phyloP scores from a whole-genome alignment of 495 filamentous ascomycete species.

The Penicillium salamii region DNA sequence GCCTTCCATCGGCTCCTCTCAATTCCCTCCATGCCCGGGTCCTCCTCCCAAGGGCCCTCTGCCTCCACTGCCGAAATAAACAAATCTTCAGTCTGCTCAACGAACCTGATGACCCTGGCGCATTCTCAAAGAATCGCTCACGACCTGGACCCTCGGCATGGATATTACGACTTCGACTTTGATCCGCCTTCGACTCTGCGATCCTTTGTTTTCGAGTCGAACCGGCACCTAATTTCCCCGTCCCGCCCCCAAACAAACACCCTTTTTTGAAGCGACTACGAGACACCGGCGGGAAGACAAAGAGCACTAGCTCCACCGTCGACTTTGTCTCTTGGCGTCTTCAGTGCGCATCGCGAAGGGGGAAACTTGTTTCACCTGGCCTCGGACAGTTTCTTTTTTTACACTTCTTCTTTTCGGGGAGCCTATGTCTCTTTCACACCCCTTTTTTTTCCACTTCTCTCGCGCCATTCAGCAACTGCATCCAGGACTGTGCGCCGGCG shows the following conservation, averaged over 20 bases:
- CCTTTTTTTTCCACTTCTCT: not conserved
- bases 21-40: constrained; percentile 79
- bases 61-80: constrained; percentile 75
- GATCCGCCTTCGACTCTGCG: constrained; percentile 24
- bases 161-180: constrained; percentile 32
- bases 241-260: not conserved
- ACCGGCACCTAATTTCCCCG: constrained; percentile 5
- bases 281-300: not conserved
- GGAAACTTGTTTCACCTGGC: constrained; percentile 1
- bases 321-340: constrained; percentile 1
- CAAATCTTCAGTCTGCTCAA: constrained; percentile 16
- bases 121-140: constrained; percentile 29
- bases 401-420: constrained; percentile 6
- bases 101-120: constrained; percentile 38
- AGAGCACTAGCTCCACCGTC: not conserved
- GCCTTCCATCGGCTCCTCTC: constrained; percentile 62
- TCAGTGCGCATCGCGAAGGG: not conserved
- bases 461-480: not conserved
- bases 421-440: too few species aligned
- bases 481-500: constrained; percentile 12
- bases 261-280: not conserved
- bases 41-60: constrained; percentile 81
- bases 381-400: not conserved
- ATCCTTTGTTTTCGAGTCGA: constrained; percentile 21
- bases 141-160: constrained; percentile 32